Percentiles rank a stretch among this genome's conserved stretches.
Evolutionary conservation across 257 asterid genomes (phyloP).

Genomic region (Solanum habrochaites): DNA sequence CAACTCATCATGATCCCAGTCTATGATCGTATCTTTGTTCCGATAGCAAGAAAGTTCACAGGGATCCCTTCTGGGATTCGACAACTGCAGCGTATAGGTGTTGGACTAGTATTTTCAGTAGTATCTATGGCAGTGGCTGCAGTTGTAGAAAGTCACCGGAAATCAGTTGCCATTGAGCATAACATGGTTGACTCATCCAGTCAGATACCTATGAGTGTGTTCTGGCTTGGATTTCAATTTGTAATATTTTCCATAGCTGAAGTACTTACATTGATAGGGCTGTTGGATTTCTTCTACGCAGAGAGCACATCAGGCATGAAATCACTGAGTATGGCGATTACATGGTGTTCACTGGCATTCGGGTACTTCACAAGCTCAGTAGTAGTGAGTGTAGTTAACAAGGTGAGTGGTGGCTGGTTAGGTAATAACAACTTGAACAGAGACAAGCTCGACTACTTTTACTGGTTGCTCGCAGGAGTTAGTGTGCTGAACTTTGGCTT

Average conservation of each 20-base stretch:
- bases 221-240: constrained; percentile 54
- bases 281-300: constrained; percentile 58
- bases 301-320: constrained; percentile 65
- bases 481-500: constrained; percentile 43
- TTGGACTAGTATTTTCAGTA: background rate
- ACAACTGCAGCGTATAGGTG: constrained; percentile 11
- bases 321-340: constrained; percentile 47
- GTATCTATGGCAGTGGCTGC: background rate
- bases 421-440: constrained; percentile 45
- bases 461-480: constrained; percentile 38
- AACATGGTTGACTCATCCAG: constrained; percentile 41
- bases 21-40: constrained; percentile 12
- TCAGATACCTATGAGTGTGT: constrained; percentile 48
- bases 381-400: constrained; percentile 49
- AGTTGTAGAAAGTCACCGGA: constrained; percentile 1
- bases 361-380: constrained; percentile 66
- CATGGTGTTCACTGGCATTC: constrained; percentile 62
- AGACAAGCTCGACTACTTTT: constrained; percentile 54
- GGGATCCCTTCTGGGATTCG: constrained; percentile 15
- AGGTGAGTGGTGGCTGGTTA: constrained; percentile 67
- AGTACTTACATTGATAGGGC: constrained; percentile 54
- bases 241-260: constrained; percentile 47
- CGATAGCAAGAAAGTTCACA: constrained; percentile 2
- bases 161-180: constrained; percentile 33
- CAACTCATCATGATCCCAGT: constrained; percentile 14